Evolutionary conservation across 768 basidiomycete species (phyloP).

Genomic region (Tulasnella sp.): DNA sequence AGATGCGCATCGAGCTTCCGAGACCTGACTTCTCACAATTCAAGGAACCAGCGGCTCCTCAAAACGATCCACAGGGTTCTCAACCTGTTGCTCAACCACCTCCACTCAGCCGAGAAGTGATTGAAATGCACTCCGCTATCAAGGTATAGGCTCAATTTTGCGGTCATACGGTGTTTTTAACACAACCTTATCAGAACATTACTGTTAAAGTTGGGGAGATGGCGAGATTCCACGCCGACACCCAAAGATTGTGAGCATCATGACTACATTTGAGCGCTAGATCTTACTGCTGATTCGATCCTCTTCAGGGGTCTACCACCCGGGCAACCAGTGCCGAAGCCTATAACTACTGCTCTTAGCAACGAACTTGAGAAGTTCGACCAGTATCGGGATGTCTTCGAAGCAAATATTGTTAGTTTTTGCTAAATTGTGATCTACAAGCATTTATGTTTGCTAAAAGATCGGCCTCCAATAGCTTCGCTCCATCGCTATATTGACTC

Average conservation of each 20-base stretch:
- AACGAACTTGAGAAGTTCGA: slow-evolving; percentile 71
- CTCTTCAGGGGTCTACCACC: slow-evolving; percentile 47
- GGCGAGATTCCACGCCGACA: slow-evolving; percentile 57
- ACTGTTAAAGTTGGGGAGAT: slow-evolving; percentile 61
- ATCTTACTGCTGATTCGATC: too few species aligned
- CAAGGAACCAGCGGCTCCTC: neutral
- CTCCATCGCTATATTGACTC: slow-evolving; percentile 59
- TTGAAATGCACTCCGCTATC: neutral
- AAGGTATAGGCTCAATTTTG: neutral
- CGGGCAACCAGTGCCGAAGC: slow-evolving; percentile 50
- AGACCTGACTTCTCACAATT: slow-evolving; percentile 6
- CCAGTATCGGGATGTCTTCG: slow-evolving; percentile 67
- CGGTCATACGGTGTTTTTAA: too few species aligned
- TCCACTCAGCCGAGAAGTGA: neutral
- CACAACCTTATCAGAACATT: too few species aligned
- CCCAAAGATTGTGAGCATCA: slow-evolving; percentile 49
- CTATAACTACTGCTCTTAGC: slow-evolving; percentile 53
- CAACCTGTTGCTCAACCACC: neutral
- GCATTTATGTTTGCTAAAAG: too few species aligned
- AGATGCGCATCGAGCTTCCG: slow-evolving; percentile 4
- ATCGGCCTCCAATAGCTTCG: slow-evolving; percentile 38
- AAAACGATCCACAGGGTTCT: neutral
- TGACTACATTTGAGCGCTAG: neutral
- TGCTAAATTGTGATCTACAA: too few species aligned
- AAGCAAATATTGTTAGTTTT: slow-evolving; percentile 49